These are phyloP conservation scores for Tolypocladium nubicola DNA, from an alignment of 2,329 filamentous ascomycete species.

Conservation along the genomic window DNA sequence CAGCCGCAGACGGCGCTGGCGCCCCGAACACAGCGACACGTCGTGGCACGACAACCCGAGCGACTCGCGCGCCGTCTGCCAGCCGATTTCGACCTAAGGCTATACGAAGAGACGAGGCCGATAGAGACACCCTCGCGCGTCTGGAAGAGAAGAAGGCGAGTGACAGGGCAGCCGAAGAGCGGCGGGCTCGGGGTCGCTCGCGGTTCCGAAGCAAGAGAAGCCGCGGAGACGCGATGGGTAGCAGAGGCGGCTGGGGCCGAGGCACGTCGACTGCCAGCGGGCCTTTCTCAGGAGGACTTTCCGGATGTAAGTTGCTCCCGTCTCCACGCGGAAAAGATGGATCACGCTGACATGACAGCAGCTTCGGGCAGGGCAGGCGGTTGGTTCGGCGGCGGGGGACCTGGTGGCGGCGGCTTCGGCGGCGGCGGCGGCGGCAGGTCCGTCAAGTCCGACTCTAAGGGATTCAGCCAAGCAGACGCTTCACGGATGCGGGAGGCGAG, in stretches of 20 bases:
- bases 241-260: slow-evolving; percentile 25
- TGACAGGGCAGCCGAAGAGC: slow-evolving; percentile 28
- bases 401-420: slow-evolving; percentile 17
- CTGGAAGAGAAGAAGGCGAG: slow-evolving; percentile 31
- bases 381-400: slow-evolving; percentile 20
- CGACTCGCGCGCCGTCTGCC: slow-evolving; percentile 22
- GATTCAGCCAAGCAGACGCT: slow-evolving; percentile 24
- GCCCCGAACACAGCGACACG: slow-evolving; percentile 16
- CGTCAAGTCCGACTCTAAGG: slow-evolving; percentile 25
- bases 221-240: slow-evolving; percentile 33
- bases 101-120: slow-evolving; percentile 38
- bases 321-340: too few species aligned
- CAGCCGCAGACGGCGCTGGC: slow-evolving; percentile 4
- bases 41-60: slow-evolving; percentile 22
- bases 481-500: slow-evolving; percentile 28
- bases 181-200: slow-evolving; percentile 25
- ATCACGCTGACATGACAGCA: slow-evolving; percentile 3
- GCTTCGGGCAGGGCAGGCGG: slow-evolving; percentile 13
- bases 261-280: slow-evolving; percentile 25
- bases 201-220: slow-evolving; percentile 31
- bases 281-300: slow-evolving; percentile 24
- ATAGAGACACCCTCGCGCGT: slow-evolving; percentile 34
- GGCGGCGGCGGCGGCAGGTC: slow-evolving; percentile 16
- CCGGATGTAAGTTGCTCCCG: slow-evolving; percentile 8
- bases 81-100: slow-evolving; percentile 37